These are phyloP conservation scores for Arthroderma uncinatum DNA, from an alignment of 2,329 filamentous ascomycete species.

Conservation along the genomic window DNA sequence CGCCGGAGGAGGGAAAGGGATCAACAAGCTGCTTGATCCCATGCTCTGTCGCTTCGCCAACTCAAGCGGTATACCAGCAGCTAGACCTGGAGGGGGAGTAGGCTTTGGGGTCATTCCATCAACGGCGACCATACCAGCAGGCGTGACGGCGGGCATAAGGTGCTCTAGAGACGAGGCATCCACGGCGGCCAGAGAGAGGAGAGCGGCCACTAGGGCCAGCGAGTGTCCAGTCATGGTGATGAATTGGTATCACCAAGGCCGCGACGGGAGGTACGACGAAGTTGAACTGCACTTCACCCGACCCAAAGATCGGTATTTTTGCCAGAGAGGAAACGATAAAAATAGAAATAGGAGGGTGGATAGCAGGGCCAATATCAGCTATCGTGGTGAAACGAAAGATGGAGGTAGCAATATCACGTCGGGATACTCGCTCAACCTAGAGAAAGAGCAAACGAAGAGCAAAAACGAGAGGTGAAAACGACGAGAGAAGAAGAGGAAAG, in stretches of 20 bases:
- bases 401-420: neutral
- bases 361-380: neutral
- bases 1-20: conserved; percentile 13
- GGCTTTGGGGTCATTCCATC: conserved; percentile 15
- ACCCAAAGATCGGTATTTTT: neutral
- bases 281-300: neutral
- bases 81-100: conserved; percentile 13
- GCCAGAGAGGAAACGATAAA: neutral
- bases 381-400: neutral
- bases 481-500: neutral
- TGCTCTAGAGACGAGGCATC: conserved; percentile 9
- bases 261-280: neutral
- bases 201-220: conserved; percentile 9
- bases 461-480: neutral
- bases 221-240: conserved; percentile 11
- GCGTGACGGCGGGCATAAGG: conserved; percentile 13
- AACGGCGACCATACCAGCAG: conserved; percentile 12
- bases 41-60: conserved; percentile 7
- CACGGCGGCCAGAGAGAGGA: conserved; percentile 14
- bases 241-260: neutral
- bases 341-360: neutral
- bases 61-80: conserved; percentile 12
- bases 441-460: neutral
- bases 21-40: neutral
- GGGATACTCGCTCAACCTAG: neutral